Conservation (phyloP, 1,284 basidiomycete genomes). For the Apiotrichum sp. region DNA sequence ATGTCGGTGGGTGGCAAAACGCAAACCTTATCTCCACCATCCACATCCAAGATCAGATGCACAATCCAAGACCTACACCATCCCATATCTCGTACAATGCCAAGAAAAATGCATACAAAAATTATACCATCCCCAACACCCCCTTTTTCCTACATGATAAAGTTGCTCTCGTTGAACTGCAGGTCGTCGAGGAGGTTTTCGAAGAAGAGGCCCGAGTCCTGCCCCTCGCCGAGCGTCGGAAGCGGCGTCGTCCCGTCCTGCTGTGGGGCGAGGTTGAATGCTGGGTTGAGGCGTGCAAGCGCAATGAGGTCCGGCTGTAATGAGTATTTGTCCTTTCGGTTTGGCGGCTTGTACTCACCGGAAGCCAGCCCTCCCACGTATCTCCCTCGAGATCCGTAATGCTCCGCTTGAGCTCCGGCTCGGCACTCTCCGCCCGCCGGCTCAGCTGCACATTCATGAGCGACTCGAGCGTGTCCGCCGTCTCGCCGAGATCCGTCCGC, state of each 20-base stretch:
- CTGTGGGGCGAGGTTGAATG: slow-evolving; percentile 1
- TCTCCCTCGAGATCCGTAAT: slow-evolving; percentile 9
- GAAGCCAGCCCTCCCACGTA: slow-evolving; percentile 17
- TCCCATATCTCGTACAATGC: too few species aligned
- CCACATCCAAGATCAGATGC: too few species aligned
- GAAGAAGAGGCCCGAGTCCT: slow-evolving; percentile 7
- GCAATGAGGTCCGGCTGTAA: slow-evolving; percentile 12
- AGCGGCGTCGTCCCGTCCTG: not conserved
- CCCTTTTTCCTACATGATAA: slow-evolving; percentile 7
- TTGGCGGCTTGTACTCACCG: not conserved
- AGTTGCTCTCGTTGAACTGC: slow-evolving; percentile 17
- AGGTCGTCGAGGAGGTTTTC: slow-evolving; percentile 16
- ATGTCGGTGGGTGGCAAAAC: too few species aligned
- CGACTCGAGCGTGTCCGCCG: slow-evolving; percentile 12
- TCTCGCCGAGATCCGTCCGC: slow-evolving; percentile 17
- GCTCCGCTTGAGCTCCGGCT: slow-evolving; percentile 9
- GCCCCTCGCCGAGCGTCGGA: not conserved
- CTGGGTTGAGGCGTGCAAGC: slow-evolving; percentile 10
- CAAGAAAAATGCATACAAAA: too few species aligned
- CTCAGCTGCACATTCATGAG: slow-evolving; percentile 18
- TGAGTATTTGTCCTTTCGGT: not conserved
- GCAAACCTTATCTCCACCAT: too few species aligned
- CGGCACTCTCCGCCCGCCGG: slow-evolving; percentile 3
- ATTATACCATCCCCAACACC: too few species aligned
- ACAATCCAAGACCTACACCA: too few species aligned